phyloP scores from a whole-genome alignment of 202 grass and related monocot genomes.

The Cymbopogon flexuosus region DNA sequence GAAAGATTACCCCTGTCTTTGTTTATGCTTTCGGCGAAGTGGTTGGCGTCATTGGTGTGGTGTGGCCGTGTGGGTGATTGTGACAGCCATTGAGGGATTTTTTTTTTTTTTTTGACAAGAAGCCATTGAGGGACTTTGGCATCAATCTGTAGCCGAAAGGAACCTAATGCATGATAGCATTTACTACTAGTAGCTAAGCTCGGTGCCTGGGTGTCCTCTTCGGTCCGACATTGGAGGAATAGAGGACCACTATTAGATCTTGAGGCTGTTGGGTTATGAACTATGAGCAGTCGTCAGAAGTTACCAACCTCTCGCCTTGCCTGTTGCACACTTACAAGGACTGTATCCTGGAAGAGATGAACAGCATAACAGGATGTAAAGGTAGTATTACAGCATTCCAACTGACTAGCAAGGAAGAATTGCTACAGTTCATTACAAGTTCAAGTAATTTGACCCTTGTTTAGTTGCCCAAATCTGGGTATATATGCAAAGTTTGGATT shows the following conservation, averaged over 20 bases:
- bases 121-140: background rate
- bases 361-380: background rate
- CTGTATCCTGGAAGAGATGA: too few relatives aligned
- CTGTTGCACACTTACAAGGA: background rate
- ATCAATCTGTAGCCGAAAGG: slow-evolving; percentile 11
- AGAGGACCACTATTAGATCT: background rate
- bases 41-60: too few relatives aligned
- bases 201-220: slow-evolving; percentile 13
- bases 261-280: background rate
- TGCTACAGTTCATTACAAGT: background rate
- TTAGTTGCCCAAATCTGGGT: too few relatives aligned
- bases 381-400: background rate
- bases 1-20: too few relatives aligned
- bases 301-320: background rate
- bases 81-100: too few relatives aligned
- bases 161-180: slow-evolving; percentile 27
- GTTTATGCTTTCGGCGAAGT: too few relatives aligned
- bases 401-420: background rate
- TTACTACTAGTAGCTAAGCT: background rate
- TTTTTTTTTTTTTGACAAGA: too few relatives aligned
- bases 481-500: too few relatives aligned
- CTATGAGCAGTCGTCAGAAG: background rate
- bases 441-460: background rate
- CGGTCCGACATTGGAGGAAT: slow-evolving; percentile 21
- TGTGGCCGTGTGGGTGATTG: too few relatives aligned